Conservation (phyloP, 345 rosid genomes). For the Adansonia digitata region DNA sequence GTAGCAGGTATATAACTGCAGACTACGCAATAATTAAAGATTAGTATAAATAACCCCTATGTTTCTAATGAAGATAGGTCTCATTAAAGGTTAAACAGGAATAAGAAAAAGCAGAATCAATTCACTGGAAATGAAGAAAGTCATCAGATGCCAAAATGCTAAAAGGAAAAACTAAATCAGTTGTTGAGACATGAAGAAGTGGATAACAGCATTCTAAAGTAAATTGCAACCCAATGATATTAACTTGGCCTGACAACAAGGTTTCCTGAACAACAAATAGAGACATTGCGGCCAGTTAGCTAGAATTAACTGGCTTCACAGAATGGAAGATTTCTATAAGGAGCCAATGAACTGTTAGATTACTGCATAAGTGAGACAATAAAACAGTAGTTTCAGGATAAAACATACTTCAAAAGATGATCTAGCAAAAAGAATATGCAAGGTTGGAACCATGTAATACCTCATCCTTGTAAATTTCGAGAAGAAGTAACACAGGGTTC, state of each 20-base stretch:
- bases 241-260: slow-evolving; percentile 6
- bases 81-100: not conserved
- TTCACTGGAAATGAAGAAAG: not conserved
- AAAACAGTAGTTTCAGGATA: not conserved
- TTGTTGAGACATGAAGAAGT: not conserved
- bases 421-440: not conserved
- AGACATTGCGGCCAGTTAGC: not conserved
- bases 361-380: not conserved
- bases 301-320: not conserved
- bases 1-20: slow-evolving; percentile 88
- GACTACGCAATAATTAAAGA: slow-evolving; percentile 47
- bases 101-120: not conserved
- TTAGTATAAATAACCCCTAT: not conserved
- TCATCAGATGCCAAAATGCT: not conserved
- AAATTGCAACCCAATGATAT: not conserved
- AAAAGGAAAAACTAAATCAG: not conserved
- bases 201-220: not conserved
- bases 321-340: not conserved
- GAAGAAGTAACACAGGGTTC: slow-evolving; percentile 68
- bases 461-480: slow-evolving; percentile 94
- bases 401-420: not conserved
- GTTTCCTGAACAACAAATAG: not conserved
- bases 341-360: not conserved
- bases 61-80: not conserved
- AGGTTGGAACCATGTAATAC: slow-evolving; percentile 34